Evolutionary conservation across 78 protist species (phyloP).

Genomic region (Dictyostelium firmibasis): DNA sequence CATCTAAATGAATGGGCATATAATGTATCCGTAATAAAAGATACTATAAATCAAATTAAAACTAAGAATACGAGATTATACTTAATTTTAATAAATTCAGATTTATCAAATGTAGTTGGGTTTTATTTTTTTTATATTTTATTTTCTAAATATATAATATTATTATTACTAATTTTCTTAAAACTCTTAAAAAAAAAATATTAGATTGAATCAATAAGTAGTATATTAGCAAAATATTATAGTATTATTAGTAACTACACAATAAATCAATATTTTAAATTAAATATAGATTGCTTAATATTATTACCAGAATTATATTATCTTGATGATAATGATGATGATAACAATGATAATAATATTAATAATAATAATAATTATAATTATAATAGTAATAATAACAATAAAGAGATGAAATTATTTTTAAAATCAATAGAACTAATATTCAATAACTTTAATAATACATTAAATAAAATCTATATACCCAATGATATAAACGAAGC

Average conservation of each 20-base stretch:
- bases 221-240: neutral
- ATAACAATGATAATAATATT: neutral
- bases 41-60: neutral
- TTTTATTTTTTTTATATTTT: neutral
- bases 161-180: too few species aligned
- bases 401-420: neutral
- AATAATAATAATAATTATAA: neutral
- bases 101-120: neutral
- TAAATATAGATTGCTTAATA: neutral
- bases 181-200: too few species aligned
- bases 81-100: neutral
- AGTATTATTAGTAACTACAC: neutral
- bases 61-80: neutral
- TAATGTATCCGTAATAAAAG: neutral
- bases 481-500: neutral
- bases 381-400: neutral
- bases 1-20: neutral
- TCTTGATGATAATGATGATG: neutral
- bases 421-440: neutral
- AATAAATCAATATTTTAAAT: neutral
- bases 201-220: neutral
- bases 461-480: neutral
- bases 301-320: conserved; percentile 5
- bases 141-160: neutral
- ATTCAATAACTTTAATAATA: neutral